A percentile compares a stretch with the other conserved stretches of the same genome.
phyloP scores from a whole-genome alignment of 371 early-diverging fungal species.

The Saksenaea oblongispora region DNA sequence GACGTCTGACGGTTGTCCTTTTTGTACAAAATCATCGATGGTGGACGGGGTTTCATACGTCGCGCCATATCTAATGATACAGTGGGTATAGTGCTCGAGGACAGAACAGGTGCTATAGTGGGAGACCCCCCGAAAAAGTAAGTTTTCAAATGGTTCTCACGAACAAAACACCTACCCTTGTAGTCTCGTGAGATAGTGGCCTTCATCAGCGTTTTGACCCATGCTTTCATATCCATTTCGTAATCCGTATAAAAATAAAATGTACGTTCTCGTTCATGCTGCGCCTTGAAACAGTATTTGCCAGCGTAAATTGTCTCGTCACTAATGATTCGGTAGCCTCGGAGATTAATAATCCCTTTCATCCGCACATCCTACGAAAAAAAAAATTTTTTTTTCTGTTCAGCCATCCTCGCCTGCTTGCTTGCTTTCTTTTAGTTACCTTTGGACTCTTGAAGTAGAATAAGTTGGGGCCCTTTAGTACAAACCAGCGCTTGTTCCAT shows the following conservation, averaged over 20 bases:
- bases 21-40: constrained; percentile 47
- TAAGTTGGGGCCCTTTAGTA: constrained; percentile 58
- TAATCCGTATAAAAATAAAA: constrained; percentile 69
- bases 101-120: constrained; percentile 61
- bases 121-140: neutral
- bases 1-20: constrained; percentile 5
- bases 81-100: constrained; percentile 69
- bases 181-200: constrained; percentile 68
- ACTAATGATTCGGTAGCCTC: constrained; percentile 47
- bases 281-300: constrained; percentile 63
- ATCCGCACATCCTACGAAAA: constrained; percentile 42
- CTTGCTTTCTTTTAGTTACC: constrained; percentile 19
- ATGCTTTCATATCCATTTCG: constrained; percentile 54
- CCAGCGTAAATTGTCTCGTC: constrained; percentile 61
- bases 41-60: constrained; percentile 65
- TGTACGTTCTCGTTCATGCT: constrained; percentile 57
- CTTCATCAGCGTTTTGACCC: constrained; percentile 75
- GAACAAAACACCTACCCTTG: constrained; percentile 26
- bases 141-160: neutral
- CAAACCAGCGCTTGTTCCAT: constrained; percentile 71
- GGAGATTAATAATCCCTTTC: constrained; percentile 50
- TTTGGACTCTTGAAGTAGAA: constrained; percentile 66
- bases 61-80: constrained; percentile 66
- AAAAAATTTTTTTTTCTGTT: neutral
- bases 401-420: neutral